Conservation (phyloP, 306 rosid species). For the apple (Malus domestica) region DNA sequence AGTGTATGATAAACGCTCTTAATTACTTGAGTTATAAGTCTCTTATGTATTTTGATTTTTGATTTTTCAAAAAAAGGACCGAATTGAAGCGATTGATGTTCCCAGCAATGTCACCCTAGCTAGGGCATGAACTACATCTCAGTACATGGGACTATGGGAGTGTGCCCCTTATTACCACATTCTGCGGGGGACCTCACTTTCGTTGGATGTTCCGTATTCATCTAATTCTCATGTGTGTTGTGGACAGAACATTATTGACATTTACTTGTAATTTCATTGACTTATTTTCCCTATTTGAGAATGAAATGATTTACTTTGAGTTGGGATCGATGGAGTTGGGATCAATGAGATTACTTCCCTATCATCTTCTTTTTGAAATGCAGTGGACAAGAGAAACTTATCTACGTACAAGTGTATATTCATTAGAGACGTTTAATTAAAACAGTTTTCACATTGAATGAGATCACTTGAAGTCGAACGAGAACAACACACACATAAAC, state of each 20-base stretch:
- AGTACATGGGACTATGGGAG: background rate
- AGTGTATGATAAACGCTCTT: too few relatives aligned
- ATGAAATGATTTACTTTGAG: background rate
- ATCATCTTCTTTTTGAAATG: background rate
- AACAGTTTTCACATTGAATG: too few relatives aligned
- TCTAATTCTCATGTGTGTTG: background rate
- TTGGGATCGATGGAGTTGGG: background rate
- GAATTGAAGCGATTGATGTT: background rate
- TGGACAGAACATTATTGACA: background rate
- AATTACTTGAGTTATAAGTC: background rate
- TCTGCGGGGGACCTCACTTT: slow-evolving; percentile 2
- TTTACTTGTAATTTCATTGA: background rate
- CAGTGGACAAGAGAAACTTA: background rate
- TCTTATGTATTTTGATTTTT: background rate
- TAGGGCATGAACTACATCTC: background rate
- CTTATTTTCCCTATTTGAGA: background rate
- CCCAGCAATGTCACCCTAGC: background rate
- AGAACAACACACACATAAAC: background rate
- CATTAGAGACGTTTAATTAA: background rate
- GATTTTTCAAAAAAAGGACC: background rate
- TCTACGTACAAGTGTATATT: too few relatives aligned
- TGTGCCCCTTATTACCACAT: background rate
- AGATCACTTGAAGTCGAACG: too few relatives aligned
- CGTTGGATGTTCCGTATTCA: background rate
- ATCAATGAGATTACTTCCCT: background rate